phyloP scores from a whole-genome alignment of 2,329 filamentous ascomycete species.

The Penicillium sp. region DNA sequence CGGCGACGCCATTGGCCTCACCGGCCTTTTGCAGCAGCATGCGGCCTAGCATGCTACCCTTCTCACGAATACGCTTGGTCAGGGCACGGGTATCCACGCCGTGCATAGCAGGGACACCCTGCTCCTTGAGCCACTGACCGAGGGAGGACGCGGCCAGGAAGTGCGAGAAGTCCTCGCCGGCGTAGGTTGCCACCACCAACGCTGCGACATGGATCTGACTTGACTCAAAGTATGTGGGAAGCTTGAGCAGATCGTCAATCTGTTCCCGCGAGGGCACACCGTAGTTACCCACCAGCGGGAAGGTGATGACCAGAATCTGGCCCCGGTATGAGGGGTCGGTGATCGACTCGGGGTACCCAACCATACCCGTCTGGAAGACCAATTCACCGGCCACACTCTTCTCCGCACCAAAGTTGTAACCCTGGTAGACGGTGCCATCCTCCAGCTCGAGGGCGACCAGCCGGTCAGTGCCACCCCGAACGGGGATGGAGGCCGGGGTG shows the following conservation, averaged over 20 bases:
- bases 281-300: slow-evolving; percentile 95
- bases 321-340: slow-evolving; percentile 86
- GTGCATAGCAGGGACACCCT: slow-evolving; percentile 90
- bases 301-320: slow-evolving; percentile 95
- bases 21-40: slow-evolving; percentile 71
- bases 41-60: slow-evolving; percentile 95
- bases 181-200: slow-evolving; percentile 86
- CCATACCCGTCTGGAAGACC: slow-evolving; percentile 99
- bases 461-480: slow-evolving; percentile 55
- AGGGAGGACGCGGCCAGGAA: slow-evolving; percentile 88
- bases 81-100: slow-evolving; percentile 91
- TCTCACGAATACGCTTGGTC: slow-evolving; percentile 90
- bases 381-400: slow-evolving; percentile 95
- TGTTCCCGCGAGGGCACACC: slow-evolving; percentile 87
- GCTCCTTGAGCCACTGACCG: slow-evolving; percentile 93
- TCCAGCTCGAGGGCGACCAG: slow-evolving; percentile 87
- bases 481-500: slow-evolving; percentile 63
- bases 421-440: slow-evolving; percentile 88
- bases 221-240: slow-evolving; percentile 92
- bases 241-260: slow-evolving; percentile 78
- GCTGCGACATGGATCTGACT: slow-evolving; percentile 91
- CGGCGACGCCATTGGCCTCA: slow-evolving; percentile 40
- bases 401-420: slow-evolving; percentile 92
- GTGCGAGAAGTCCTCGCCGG: slow-evolving; percentile 94
- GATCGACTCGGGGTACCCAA: slow-evolving; percentile 95